Percentiles rank a stretch among this genome's conserved stretches.
Conservation (phyloP, 2,329 filamentous ascomycete species). For the Monosporascus sp. region DNA sequence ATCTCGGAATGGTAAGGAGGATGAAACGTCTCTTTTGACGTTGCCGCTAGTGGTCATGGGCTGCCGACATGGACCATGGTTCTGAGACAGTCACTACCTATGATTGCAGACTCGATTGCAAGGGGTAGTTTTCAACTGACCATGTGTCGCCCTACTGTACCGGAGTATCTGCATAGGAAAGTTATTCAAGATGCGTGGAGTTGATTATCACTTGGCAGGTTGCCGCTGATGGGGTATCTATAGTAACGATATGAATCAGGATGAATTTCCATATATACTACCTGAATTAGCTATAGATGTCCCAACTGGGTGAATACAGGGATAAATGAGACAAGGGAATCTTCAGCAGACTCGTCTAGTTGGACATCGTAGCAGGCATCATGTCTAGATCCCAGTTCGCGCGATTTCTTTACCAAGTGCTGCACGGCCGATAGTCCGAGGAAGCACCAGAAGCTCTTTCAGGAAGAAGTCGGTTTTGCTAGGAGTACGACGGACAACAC, state of each 20-base stretch:
- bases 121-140: too few relatives aligned
- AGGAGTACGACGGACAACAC: not conserved
- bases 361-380: not conserved
- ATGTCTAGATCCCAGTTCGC: not conserved
- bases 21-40: too few relatives aligned
- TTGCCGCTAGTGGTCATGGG: too few relatives aligned
- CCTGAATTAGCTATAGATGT: not conserved
- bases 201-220: too few relatives aligned
- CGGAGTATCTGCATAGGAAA: too few relatives aligned
- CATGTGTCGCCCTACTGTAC: too few relatives aligned
- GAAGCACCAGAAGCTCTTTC: not conserved
- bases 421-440: not conserved
- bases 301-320: not conserved
- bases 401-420: not conserved
- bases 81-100: too few relatives aligned
- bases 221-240: not conserved
- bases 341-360: not conserved
- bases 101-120: too few relatives aligned
- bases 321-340: not conserved
- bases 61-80: too few relatives aligned
- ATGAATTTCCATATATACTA: not conserved
- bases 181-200: too few relatives aligned
- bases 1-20: too few relatives aligned
- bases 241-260: not conserved
- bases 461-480: not conserved